Conservation (phyloP, 1,284 basidiomycete genomes). For the Tetrapyrgos nigripes region DNA sequence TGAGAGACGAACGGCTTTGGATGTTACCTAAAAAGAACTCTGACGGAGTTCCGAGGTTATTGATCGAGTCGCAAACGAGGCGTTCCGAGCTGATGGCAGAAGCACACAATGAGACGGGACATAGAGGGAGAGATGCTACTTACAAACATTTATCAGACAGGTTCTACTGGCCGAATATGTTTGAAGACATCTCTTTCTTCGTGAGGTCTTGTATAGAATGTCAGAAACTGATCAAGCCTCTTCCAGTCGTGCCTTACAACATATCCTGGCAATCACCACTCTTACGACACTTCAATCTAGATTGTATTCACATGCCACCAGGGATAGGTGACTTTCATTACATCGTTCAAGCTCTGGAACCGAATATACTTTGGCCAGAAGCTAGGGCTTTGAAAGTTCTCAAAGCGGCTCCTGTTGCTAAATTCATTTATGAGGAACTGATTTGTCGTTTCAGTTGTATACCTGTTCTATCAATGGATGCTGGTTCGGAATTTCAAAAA, state of each 20-base stretch:
- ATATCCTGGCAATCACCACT: slow-evolving; percentile 26
- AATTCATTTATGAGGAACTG: slow-evolving; percentile 36
- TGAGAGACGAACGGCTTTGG: slow-evolving; percentile 20
- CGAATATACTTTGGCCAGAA: slow-evolving; percentile 33
- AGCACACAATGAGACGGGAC: slow-evolving; percentile 30
- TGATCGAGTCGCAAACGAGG: slow-evolving; percentile 5
- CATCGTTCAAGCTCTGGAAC: slow-evolving; percentile 33
- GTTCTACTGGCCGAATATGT: slow-evolving; percentile 39
- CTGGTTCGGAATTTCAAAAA: slow-evolving; percentile 35
- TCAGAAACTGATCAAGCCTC: slow-evolving; percentile 25
- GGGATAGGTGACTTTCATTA: slow-evolving; percentile 27
- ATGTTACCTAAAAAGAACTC: slow-evolving; percentile 9
- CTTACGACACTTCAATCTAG: slow-evolving; percentile 26
- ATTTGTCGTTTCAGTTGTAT: slow-evolving; percentile 35
- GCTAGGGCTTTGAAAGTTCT: slow-evolving; percentile 20
- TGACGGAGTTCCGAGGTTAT: slow-evolving; percentile 20
- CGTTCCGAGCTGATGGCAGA: slow-evolving; percentile 21
- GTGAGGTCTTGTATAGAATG: slow-evolving; percentile 37
- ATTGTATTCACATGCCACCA: slow-evolving; percentile 35
- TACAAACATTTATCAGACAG: slow-evolving; percentile 28
- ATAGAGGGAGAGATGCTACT: slow-evolving; percentile 32
- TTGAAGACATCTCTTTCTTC: slow-evolving; percentile 35
- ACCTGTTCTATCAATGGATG: slow-evolving; percentile 31
- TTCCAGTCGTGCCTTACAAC: slow-evolving; percentile 24
- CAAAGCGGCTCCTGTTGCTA: slow-evolving; percentile 23